A percentile compares a stretch with the other conserved stretches of the same genome.
phyloP scores from a whole-genome alignment of 495 filamentous ascomycete genomes.

The Penicillium parvum region DNA sequence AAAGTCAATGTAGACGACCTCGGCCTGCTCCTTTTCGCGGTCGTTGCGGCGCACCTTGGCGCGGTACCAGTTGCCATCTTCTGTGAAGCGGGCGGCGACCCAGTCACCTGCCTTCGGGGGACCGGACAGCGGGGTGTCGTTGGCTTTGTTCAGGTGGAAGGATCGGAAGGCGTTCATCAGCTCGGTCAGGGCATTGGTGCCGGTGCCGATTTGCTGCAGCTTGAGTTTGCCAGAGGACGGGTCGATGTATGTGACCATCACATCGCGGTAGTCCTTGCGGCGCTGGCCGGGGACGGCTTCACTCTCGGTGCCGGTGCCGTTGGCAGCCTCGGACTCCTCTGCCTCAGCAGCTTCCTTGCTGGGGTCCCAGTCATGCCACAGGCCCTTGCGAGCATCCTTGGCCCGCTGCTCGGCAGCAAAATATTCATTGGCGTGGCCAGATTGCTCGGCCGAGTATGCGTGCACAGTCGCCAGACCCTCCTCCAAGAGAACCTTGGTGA shows the following conservation, averaged over 20 bases:
- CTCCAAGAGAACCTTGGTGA: slow-evolving; percentile 89
- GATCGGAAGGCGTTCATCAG: slow-evolving; percentile 84
- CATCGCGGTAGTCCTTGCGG: slow-evolving; percentile 84
- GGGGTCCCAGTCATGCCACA: slow-evolving; percentile 95
- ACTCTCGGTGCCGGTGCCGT: slow-evolving; percentile 47
- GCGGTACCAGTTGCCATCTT: slow-evolving; percentile 91
- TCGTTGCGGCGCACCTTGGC: slow-evolving; percentile 88
- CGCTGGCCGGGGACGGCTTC: slow-evolving; percentile 44
- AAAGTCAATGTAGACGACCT: slow-evolving; percentile 93
- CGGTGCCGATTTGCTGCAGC: slow-evolving; percentile 79
- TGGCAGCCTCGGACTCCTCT: slow-evolving; percentile 37
- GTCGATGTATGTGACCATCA: slow-evolving; percentile 86
- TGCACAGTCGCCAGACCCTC: slow-evolving; percentile 91
- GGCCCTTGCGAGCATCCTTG: slow-evolving; percentile 77
- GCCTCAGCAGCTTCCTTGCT: slow-evolving; percentile 62
- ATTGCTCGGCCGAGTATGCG: slow-evolving; percentile 91
- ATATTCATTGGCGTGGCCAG: slow-evolving; percentile 81
- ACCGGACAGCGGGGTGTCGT: slow-evolving; percentile 63
- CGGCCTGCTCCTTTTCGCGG: slow-evolving; percentile 77
- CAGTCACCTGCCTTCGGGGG: slow-evolving; percentile 87
- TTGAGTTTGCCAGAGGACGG: slow-evolving; percentile 66
- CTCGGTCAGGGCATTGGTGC: slow-evolving; percentile 73
- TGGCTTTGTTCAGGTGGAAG: slow-evolving; percentile 74
- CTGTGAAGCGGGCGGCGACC: slow-evolving; percentile 82
- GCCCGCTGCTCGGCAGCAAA: slow-evolving; percentile 81